A percentile compares a stretch with the other conserved stretches of the same genome.
phyloP scores from a whole-genome alignment of 2,329 filamentous ascomycete genomes.

The Hypomyces rosellus region DNA sequence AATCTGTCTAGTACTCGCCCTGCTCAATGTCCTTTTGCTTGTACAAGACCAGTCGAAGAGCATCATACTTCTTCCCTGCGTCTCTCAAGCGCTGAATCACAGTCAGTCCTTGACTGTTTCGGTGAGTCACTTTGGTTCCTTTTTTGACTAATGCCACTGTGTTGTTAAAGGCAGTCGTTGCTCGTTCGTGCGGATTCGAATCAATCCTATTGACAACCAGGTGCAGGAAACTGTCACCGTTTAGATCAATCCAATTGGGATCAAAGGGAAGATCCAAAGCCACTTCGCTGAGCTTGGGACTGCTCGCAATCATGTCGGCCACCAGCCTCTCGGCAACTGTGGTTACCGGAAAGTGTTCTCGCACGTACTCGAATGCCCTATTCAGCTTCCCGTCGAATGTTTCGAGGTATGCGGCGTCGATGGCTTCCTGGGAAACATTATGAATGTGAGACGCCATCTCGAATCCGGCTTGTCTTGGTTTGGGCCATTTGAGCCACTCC shows the following conservation, averaged over 20 bases:
- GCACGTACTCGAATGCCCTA: background rate
- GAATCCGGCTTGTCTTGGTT: background rate
- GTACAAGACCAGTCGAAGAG: background rate
- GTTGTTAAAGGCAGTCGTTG: background rate
- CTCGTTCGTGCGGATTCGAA: background rate
- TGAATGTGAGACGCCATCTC: background rate
- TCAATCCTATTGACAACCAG: slow-evolving; percentile 6
- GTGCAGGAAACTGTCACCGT: slow-evolving; percentile 7
- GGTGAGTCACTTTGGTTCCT: background rate
- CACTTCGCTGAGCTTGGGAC: background rate
- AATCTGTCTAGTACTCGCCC: background rate
- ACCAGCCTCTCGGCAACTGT: background rate
- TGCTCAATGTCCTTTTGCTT: background rate
- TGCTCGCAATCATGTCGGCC: background rate
- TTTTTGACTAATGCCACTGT: background rate
- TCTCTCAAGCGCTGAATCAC: background rate
- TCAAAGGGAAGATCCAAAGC: background rate
- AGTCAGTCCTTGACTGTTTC: background rate
- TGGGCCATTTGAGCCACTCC: slow-evolving; percentile 1
- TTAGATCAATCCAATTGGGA: background rate
- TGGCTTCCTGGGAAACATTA: background rate
- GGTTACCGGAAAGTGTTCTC: background rate
- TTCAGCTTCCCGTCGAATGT: background rate
- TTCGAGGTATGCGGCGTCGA: background rate
- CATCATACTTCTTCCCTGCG: background rate